These are phyloP conservation scores for Mentha longifolia DNA, from an alignment of 257 asterid species.

Conservation along the genomic window DNA sequence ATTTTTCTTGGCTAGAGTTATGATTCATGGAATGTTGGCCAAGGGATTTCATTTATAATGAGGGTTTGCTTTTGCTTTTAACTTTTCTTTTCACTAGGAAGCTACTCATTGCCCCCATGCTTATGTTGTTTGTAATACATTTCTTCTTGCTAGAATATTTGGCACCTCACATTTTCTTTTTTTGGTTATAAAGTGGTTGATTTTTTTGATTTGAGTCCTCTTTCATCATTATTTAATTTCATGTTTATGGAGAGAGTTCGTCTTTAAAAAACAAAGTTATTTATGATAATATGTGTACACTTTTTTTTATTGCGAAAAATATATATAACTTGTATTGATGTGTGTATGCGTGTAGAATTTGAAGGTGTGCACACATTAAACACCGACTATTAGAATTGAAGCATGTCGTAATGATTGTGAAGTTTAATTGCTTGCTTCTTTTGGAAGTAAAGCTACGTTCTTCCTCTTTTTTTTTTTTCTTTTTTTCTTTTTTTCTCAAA, in stretches of 20 bases:
- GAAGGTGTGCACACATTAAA: not conserved
- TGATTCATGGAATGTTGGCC: not conserved
- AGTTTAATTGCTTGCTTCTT: not conserved
- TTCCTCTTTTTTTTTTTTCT: too few species aligned
- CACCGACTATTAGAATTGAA: not conserved
- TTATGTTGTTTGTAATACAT: not conserved
- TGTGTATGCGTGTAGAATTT: too few species aligned
- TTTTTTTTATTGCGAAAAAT: too few species aligned
- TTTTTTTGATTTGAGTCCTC: too few species aligned
- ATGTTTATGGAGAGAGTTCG: too few species aligned
- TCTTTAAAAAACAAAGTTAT: too few species aligned
- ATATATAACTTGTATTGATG: too few species aligned
- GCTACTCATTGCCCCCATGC: not conserved
- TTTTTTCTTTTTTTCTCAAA: not conserved
- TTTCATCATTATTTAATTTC: too few species aligned
- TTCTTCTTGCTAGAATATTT: too few species aligned
- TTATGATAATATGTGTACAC: too few species aligned
- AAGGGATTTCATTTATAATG: not conserved
- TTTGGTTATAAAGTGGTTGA: too few species aligned
- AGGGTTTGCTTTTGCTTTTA: slow-evolving; percentile 28
- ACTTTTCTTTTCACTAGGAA: not conserved
- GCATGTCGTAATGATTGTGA: not conserved
- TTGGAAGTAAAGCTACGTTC: not conserved
- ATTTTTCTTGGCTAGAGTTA: slow-evolving; percentile 1
- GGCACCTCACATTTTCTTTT: too few species aligned